Evolutionary conservation across 495 filamentous ascomycete species (phyloP), one percentile per base, ranked within the genome.

Genomic region (Penicillium psychrofluorescens): DNA sequence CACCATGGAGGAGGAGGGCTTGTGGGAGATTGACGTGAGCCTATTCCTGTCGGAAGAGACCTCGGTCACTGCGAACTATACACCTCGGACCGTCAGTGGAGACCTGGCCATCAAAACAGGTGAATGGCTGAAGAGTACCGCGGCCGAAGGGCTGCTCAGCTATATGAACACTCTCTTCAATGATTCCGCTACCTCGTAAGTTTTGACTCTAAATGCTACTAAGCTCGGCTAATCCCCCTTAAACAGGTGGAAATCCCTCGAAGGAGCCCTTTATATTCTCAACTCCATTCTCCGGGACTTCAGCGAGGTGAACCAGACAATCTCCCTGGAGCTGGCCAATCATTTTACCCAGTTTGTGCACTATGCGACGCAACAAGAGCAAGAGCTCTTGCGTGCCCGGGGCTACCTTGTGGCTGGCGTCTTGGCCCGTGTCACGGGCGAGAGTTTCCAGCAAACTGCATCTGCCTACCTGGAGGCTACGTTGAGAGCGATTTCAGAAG

Each of bases 21-120:
- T 98, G 27, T 98, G 92, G 92, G 88, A 97, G 44, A 83, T 96
- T 45, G 92, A 98, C 63, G 81, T 95, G 42, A 97, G 94, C 38
- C 75, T 97, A 1, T 98, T 94, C 64, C 74, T 98, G 27, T 89
- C 89, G 0, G 92, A 98, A 56, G 92, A 98, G 63, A 91, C 87
- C 2, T 88, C 88, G 10, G 83, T 96, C 38, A 95, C 89, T n/a
- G 85, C 90, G 16, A 96, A 97, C 58, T 98, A 95, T 61, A 95
- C 91, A 2, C 86, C 92, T 27, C 77, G 92, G 39, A 94, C 86
- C 10, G 91, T 91, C 38, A 90, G 87, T 54, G 89, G 89, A 27
- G 91, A 95, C 57, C 71, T 97, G 22, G 74, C 92, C 8, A 85
- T 95, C 59, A 96, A 95, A 64, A 68, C 95, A n/a, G 88, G 85